A percentile compares a stretch with the other conserved stretches of the same genome.
These are phyloP conservation scores for Neonectria sp. DNA, from an alignment of 2,329 filamentous ascomycete genomes.

Conservation along the genomic window DNA sequence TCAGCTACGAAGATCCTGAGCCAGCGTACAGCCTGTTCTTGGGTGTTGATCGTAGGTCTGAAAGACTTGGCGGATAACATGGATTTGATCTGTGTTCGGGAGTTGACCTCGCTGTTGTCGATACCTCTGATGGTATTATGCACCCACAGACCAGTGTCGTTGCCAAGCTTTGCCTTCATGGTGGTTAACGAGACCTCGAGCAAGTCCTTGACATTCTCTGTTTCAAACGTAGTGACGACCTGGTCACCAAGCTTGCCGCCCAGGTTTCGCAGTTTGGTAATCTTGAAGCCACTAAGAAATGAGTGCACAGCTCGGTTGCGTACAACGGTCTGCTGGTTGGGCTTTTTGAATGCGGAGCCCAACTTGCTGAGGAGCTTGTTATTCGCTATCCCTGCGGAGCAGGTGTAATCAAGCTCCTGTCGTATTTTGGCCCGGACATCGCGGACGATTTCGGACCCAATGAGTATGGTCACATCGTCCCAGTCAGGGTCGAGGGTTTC, in stretches of 20 bases:
- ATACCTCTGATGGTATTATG: conserved; percentile 88
- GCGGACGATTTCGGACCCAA: conserved; percentile 91
- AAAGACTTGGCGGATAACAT: conserved; percentile 99
- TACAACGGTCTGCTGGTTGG: conserved; percentile 94
- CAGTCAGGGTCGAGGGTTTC: conserved; percentile 92
- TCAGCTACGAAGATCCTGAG: conserved; percentile 92
- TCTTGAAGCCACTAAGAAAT: conserved; percentile 89
- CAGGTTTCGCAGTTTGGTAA: conserved; percentile 95
- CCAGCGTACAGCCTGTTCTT: conserved; percentile 88
- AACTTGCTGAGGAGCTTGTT: conserved; percentile 98
- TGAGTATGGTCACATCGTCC: conserved; percentile 91
- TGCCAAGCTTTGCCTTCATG: conserved; percentile 82
- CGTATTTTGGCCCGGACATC: conserved; percentile 79
- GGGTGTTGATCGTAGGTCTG: conserved; percentile 82
- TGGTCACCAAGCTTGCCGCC: conserved; percentile 95
- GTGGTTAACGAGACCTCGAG: conserved; percentile 81
- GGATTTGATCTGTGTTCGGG: conserved; percentile 93
- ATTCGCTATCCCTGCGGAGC: conserved; percentile 87
- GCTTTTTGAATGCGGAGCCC: conserved; percentile 92
- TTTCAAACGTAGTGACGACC: conserved; percentile 84
- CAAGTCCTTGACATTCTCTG: conserved; percentile 84
- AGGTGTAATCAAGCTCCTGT: conserved; percentile 86
- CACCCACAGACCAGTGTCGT: conserved; percentile 89
- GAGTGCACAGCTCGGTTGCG: conserved; percentile 84
- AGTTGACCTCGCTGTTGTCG: conserved; percentile 90